These are phyloP conservation scores for Eucalyptus tenuipes DNA, from an alignment of 345 rosid species.

Conservation along the genomic window DNA sequence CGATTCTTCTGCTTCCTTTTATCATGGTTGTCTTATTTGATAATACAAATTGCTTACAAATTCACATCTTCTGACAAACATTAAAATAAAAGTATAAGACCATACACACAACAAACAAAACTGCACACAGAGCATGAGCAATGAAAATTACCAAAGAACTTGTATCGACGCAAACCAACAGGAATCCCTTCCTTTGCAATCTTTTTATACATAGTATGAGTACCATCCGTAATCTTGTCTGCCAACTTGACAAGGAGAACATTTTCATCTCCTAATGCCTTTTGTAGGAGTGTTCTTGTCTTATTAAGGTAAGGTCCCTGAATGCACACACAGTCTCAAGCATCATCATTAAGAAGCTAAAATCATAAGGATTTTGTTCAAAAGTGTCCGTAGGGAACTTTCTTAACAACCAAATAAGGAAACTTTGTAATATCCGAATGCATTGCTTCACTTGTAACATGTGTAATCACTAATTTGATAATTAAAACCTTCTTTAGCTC, in stretches of 20 bases:
- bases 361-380: not conserved
- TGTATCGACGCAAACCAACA: slow-evolving; percentile 51
- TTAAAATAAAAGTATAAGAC: not conserved
- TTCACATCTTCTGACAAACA: not conserved
- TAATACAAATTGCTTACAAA: not conserved
- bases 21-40: not conserved
- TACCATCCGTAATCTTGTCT: not conserved
- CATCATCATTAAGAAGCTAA: not conserved
- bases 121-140: not conserved
- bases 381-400: not conserved
- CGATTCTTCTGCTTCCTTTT: not conserved
- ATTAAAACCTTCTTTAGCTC: not conserved
- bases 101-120: not conserved
- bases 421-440: not conserved
- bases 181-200: slow-evolving; percentile 46
- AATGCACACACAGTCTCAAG: not conserved
- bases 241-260: slow-evolving; percentile 58
- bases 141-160: slow-evolving; percentile 51
- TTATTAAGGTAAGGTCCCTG: slow-evolving; percentile 54
- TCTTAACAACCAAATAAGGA: not conserved
- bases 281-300: slow-evolving; percentile 47
- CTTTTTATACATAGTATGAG: slow-evolving; percentile 1
- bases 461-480: not conserved
- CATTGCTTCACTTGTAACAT: not conserved
- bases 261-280: slow-evolving; percentile 66